Percentiles rank a stretch among this genome's conserved stretches.
Conservation (phyloP, 2,329 filamentous ascomycete species). For the Shiraia bambusicola region DNA sequence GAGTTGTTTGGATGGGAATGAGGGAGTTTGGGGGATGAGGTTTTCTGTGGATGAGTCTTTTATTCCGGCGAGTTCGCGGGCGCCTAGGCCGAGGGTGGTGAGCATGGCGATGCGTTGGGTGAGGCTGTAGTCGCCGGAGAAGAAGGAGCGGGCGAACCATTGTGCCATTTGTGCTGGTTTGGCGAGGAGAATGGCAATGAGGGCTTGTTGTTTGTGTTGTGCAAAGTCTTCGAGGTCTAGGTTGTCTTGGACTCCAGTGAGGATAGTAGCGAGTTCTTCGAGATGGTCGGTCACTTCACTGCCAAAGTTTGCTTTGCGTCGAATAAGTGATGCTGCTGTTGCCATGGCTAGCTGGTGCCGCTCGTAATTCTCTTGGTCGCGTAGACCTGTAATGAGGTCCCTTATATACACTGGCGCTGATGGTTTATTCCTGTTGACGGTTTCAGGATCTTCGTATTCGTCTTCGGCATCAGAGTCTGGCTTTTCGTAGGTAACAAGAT, state of each 20-base stretch:
- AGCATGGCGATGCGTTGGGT: slow-evolving; percentile 81
- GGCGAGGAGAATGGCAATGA: slow-evolving; percentile 78
- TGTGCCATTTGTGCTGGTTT: slow-evolving; percentile 76
- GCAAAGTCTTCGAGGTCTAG: slow-evolving; percentile 75
- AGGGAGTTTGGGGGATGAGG: slow-evolving; percentile 41
- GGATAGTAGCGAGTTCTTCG: slow-evolving; percentile 73
- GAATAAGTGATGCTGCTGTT: slow-evolving; percentile 77
- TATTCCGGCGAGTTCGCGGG: slow-evolving; percentile 81
- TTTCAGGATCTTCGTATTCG: slow-evolving; percentile 87
- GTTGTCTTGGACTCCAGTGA: slow-evolving; percentile 82
- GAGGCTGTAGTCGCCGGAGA: slow-evolving; percentile 88
- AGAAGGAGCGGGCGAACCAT: slow-evolving; percentile 83
- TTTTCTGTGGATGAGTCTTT: slow-evolving; percentile 56
- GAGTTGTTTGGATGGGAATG: slow-evolving; percentile 80
- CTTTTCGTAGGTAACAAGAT: slow-evolving; percentile 77
- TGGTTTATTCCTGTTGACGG: slow-evolving; percentile 79
- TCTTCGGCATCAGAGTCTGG: slow-evolving; percentile 87
- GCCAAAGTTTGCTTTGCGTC: slow-evolving; percentile 84
- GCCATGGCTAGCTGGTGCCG: slow-evolving; percentile 76
- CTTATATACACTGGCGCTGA: slow-evolving; percentile 87
- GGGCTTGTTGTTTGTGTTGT: slow-evolving; percentile 71
- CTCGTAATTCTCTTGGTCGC: slow-evolving; percentile 81
- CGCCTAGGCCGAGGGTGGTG: slow-evolving; percentile 76
- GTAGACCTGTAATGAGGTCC: slow-evolving; percentile 75
- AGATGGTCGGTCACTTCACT: slow-evolving; percentile 83